Evolutionary conservation across 2,329 filamentous ascomycete species (phyloP).

Genomic region (Berkeleyomyces basicola): DNA sequence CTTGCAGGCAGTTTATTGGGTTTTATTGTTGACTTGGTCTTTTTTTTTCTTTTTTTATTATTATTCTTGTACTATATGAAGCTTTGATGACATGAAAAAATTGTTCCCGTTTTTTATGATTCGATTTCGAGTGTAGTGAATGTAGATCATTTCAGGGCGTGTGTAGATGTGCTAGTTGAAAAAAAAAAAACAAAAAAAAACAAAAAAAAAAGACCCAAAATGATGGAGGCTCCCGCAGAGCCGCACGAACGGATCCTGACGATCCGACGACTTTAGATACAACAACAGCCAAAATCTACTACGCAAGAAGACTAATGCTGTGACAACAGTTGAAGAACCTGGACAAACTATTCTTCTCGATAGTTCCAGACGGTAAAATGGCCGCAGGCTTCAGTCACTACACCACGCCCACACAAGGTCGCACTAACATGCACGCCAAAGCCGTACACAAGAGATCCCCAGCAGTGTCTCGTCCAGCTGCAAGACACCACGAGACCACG

Average conservation of each 20-base stretch:
- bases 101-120: neutral
- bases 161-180: neutral
- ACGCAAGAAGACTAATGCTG: too few species aligned
- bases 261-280: neutral
- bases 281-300: neutral
- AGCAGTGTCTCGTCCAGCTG: too few species aligned
- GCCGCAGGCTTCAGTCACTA: too few species aligned
- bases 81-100: neutral
- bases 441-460: too few species aligned
- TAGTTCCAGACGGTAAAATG: too few species aligned
- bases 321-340: too few species aligned
- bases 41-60: neutral
- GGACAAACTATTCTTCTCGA: too few species aligned
- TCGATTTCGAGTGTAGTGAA: neutral
- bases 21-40: neutral
- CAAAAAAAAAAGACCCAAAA: neutral
- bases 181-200: neutral
- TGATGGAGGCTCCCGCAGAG: neutral
- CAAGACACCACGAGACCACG: too few species aligned
- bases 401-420: too few species aligned
- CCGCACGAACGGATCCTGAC: neutral
- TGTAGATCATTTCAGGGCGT: too few species aligned
- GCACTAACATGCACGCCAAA: too few species aligned
- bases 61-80: conserved; percentile 1
- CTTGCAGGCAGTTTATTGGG: neutral